Conservation (phyloP, 257 asterid genomes). For the Cynanchum wilfordii region DNA sequence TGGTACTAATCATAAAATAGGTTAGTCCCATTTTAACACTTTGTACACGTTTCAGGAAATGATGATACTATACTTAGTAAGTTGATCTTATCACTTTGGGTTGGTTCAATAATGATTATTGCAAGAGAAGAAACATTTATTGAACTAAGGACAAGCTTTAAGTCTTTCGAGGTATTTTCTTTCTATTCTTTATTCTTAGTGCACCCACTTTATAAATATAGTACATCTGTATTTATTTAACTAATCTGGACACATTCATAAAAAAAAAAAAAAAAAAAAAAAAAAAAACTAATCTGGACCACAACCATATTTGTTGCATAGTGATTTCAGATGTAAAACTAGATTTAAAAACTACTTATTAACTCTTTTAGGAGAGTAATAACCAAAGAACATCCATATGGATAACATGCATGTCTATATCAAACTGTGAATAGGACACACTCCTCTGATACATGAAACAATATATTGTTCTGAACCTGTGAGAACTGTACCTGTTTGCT, state of each 20-base stretch:
- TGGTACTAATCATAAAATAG: neutral
- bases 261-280: too few species aligned
- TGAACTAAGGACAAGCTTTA: neutral
- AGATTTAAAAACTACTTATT: too few species aligned
- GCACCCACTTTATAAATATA: conserved; percentile 1
- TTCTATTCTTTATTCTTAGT: conserved; percentile 6
- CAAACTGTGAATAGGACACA: neutral
- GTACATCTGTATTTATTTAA: neutral
- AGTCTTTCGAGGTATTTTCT: conserved; percentile 8
- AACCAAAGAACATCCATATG: neutral
- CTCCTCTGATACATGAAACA: neutral
- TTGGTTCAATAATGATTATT: neutral
- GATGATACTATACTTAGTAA: neutral
- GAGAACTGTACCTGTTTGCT: neutral
- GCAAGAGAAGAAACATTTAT: neutral
- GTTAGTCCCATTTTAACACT: neutral
- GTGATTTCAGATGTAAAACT: neutral
- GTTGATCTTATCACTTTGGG: neutral
- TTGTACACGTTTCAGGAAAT: neutral
- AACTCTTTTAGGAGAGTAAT: neutral
- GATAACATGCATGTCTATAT: neutral
- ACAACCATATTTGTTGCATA: conserved; percentile 10
- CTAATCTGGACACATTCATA: conserved; percentile 18
- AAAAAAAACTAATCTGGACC: conserved; percentile 17
- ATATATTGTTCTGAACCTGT: neutral